phyloP scores from a whole-genome alignment of 2,329 filamentous ascomycete species.

The Exophiala spinifera region DNA sequence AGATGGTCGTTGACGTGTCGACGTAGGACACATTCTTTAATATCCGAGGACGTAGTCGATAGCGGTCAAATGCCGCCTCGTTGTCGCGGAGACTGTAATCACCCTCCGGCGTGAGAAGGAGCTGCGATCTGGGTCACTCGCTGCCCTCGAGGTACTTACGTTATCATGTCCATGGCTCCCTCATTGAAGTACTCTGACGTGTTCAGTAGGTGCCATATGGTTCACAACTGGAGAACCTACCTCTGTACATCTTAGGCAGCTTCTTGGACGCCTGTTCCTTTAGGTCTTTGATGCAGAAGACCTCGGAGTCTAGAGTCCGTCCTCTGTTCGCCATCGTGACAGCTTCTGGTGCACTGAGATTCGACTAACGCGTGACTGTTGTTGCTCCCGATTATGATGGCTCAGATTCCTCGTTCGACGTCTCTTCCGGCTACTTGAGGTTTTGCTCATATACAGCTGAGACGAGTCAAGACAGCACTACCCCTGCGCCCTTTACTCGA shows the following conservation, averaged over 20 bases:
- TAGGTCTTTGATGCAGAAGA: slow-evolving; percentile 28
- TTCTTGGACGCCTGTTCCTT: slow-evolving; percentile 18
- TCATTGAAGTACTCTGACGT: slow-evolving; percentile 55
- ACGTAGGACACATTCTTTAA: slow-evolving; percentile 37
- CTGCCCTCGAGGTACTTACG: slow-evolving; percentile 31
- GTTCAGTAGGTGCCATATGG: neutral
- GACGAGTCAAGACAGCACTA: too few relatives aligned
- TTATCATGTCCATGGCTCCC: slow-evolving; percentile 55
- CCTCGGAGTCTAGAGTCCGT: slow-evolving; percentile 31
- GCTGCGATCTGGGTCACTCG: neutral
- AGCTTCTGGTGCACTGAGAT: neutral
- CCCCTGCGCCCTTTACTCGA: too few relatives aligned
- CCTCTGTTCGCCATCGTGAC: slow-evolving; percentile 35
- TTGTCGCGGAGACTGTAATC: slow-evolving; percentile 47
- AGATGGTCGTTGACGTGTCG: slow-evolving; percentile 43
- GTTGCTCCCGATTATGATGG: too few relatives aligned
- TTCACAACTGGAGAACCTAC: neutral
- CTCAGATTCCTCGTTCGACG: too few relatives aligned
- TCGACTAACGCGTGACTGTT: too few relatives aligned
- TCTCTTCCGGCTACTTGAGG: too few relatives aligned
- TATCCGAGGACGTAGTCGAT: slow-evolving; percentile 44
- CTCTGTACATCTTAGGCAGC: slow-evolving; percentile 18
- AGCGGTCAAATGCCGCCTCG: slow-evolving; percentile 50
- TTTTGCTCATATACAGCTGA: too few relatives aligned
- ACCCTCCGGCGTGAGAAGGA: slow-evolving; percentile 34